These are phyloP conservation scores for Jatropha curcas DNA, from an alignment of 345 rosid species.

Conservation along the genomic window DNA sequence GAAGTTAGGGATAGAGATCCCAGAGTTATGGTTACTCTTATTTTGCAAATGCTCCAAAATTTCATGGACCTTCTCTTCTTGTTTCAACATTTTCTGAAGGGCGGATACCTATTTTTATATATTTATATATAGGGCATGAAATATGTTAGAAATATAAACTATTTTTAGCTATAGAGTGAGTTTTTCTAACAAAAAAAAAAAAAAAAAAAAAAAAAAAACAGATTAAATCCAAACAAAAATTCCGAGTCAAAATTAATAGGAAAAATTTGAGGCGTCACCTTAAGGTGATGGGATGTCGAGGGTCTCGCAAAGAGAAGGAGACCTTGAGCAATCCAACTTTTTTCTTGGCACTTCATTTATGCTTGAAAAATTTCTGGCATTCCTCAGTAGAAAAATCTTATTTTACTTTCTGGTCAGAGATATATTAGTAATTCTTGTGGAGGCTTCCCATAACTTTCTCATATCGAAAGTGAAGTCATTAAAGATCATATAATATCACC, in stretches of 20 bases:
- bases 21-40: constrained; percentile 39
- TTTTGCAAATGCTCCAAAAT: constrained; percentile 57
- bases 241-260: not conserved
- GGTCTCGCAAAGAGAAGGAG: constrained; percentile 70
- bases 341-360: constrained; percentile 42
- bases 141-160: not conserved
- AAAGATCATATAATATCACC: constrained; percentile 58
- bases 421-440: constrained; percentile 27
- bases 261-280: constrained; percentile 34
- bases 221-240: too few species aligned
- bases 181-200: too few species aligned
- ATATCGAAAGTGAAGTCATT: constrained; percentile 51
- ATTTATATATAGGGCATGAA: too few species aligned
- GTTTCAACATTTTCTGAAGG: constrained; percentile 73
- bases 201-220: too few species aligned
- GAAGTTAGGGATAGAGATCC: constrained; percentile 56
- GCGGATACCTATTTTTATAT: constrained; percentile 46
- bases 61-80: constrained; percentile 78
- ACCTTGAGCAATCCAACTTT: constrained; percentile 47
- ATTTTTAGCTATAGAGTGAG: too few species aligned
- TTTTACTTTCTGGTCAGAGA: constrained; percentile 52
- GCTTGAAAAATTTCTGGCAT: constrained; percentile 47
- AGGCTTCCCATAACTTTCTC: constrained; percentile 44
- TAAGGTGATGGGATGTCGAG: constrained; percentile 65
- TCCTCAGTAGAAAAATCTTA: constrained; percentile 38